These are phyloP conservation scores for Scedosporium boydii DNA, from an alignment of 2,329 filamentous ascomycete genomes.

Conservation along the genomic window DNA sequence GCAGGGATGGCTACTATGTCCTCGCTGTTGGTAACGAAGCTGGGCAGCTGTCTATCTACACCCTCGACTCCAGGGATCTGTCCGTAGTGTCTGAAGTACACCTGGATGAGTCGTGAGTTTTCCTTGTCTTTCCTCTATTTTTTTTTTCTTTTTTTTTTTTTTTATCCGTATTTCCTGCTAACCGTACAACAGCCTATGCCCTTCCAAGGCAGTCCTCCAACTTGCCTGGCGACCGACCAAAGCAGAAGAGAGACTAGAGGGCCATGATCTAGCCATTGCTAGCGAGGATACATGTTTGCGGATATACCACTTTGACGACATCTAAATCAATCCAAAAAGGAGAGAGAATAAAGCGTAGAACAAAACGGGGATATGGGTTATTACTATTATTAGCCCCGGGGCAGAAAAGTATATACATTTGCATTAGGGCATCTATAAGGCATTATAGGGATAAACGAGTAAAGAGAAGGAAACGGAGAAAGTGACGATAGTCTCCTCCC, in stretches of 20 bases:
- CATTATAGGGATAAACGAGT: background rate
- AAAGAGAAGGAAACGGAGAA: background rate
- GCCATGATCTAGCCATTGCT: conserved; percentile 39
- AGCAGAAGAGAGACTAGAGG: conserved; percentile 18
- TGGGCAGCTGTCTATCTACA: conserved; percentile 27
- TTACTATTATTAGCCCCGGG: background rate
- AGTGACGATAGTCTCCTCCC: background rate
- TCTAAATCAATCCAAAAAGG: background rate
- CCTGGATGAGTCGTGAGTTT: background rate
- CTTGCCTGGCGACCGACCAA: conserved; percentile 56
- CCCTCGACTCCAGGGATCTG: conserved; percentile 1
- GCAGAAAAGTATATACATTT: background rate
- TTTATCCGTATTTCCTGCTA: background rate
- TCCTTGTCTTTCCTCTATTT: background rate
- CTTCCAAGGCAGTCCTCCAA: conserved; percentile 57
- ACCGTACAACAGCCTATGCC: conserved; percentile 31
- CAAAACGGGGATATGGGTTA: background rate
- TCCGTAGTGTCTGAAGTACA: background rate
- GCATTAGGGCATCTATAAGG: background rate
- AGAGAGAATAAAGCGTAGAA: conserved; percentile 9
- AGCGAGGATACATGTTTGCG: conserved; percentile 54
- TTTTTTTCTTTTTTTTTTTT: background rate
- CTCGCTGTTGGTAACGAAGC: conserved; percentile 51
- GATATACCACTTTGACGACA: conserved; percentile 36
- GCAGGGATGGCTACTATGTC: conserved; percentile 19